phyloP scores from a whole-genome alignment of 73 alveolate genomes.

The Paramecium caudatum region DNA sequence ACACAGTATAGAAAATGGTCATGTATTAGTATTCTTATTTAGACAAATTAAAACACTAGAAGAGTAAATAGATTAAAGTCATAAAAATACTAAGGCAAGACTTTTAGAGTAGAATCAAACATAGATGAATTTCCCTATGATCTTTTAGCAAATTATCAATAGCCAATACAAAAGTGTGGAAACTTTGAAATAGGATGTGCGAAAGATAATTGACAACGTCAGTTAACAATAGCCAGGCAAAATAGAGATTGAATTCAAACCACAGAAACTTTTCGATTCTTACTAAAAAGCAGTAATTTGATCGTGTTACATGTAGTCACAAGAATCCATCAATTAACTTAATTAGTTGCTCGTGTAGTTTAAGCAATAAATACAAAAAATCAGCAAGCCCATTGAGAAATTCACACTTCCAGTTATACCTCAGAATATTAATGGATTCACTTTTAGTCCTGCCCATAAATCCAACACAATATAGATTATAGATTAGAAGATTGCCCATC shows the following conservation, averaged over 20 bases:
- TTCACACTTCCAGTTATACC: conserved; percentile 2
- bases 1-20: conserved; percentile 47
- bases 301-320: not conserved
- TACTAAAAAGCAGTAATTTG: conserved; percentile 53
- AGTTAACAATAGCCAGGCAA: conserved; percentile 16
- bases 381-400: conserved; percentile 74
- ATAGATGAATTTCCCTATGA: conserved; percentile 32
- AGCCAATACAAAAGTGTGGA: conserved; percentile 58
- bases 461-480: conserved; percentile 50
- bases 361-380: not conserved
- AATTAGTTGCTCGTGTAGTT: not conserved
- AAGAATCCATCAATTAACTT: not conserved
- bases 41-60: conserved; percentile 48
- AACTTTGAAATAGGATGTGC: conserved; percentile 35
- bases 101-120: conserved; percentile 53
- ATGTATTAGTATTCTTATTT: not conserved
- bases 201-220: conserved; percentile 44
- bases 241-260: conserved; percentile 44
- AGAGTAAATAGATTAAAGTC: conserved; percentile 46
- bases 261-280: conserved; percentile 33
- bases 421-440: not conserved
- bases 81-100: conserved; percentile 34
- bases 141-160: conserved; percentile 15
- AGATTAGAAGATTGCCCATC: conserved; percentile 67
- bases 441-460: conserved; percentile 42